Base-by-base conservation (phyloP, 306 rosid species). In the Corylus americana region DNA sequence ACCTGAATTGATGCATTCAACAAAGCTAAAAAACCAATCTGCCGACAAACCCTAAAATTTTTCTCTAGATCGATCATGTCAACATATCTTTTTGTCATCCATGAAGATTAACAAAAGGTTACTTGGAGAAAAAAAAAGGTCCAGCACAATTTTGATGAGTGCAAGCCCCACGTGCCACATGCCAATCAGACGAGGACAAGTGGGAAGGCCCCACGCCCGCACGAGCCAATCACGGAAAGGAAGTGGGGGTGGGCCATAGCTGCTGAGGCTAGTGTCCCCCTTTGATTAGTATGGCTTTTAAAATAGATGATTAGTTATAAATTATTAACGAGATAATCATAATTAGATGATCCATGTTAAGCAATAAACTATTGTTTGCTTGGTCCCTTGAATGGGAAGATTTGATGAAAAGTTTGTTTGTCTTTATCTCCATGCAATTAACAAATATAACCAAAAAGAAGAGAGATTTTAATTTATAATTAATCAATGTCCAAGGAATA, bases 141-240 rank as follows among this genome's bases (percentile, higher is more conserved):
- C 58, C 49, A 55, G 37, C 3, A 58, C 73, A 76, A 73, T 68
- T 80, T 80, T 58, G 54, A 71, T 78, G 70, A 81, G 71, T 75
- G 70, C 76, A 7, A 53, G 6, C 75, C 90, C 7, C 93, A 78
- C 92, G 91, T 85, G 88, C 79, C 71, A 74, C 55, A n/a, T 0
- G 37, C 89, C 25, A 84, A 75, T 83, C 58, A 58, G 12, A 9
- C 0, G 18, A 3, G 69, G 48, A 82, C 69, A 75, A 62, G 2
- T 88, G 87, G 62, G 14, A 72, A 63, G 25, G 54, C 67, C 67
- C 69, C 66, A 77, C 59, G 31, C 2, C 73, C 83, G 45, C 85
- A 77, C 73, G 90, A 88, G 93, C 82, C 89, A 91, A 82, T 89
- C 91, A 85, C 86, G 92, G 89, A 58, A 59, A 67, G 17, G 74